Base-by-base conservation (phyloP, 768 basidiomycete species). In the Mycena rosella region DNA sequence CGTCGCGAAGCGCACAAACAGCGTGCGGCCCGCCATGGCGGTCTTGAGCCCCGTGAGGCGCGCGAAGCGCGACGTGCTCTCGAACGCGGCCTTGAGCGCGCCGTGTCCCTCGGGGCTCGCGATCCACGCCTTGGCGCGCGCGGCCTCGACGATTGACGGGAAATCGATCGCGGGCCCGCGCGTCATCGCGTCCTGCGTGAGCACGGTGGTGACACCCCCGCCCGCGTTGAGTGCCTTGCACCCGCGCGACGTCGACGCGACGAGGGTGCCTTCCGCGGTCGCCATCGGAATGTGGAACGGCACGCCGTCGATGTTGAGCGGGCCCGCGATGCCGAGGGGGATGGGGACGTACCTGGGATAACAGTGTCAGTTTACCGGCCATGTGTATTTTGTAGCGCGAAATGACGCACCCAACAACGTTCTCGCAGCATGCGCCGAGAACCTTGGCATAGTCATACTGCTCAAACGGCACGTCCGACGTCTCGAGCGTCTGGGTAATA, bases 131-230 rank as follows among this genome's bases (percentile, higher is more conserved):
- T 93, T 91, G 1, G 96, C 96, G 48, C 90, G 84, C 0, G 96
- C 96, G 27, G 96, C 96, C 74, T 88, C 84, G 5, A 85, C 81
- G 73, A 98, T 80, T 2, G 85, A 87, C 1, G 96, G 96, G 87
- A 99, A 99, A 74, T 97, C 95, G 67, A 99, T 93, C 0, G 96
- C 96, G n/a, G 98, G 97, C 4, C 98, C 98, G 64, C 98, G 95
- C 1, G 98, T 99, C 98, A 99, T 99, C 7, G 86, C 96, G 75
- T 99, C 97, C 70, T 92, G 85, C 2, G 90, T 94, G 69, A 99
- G 81, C 20, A 98, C 97, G 5, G 97, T 99, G 0, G 91, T 92
- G 2, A 98, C 97, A 34, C 98, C 98, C 58, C 97, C 96, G 53
- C 95, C 94, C 1, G 95, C 90, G 77, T 99, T 99, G 73, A 99